These are phyloP conservation scores for Leersia perrieri DNA, from an alignment of 176 grass and related monocot genomes.

Conservation along the genomic window DNA sequence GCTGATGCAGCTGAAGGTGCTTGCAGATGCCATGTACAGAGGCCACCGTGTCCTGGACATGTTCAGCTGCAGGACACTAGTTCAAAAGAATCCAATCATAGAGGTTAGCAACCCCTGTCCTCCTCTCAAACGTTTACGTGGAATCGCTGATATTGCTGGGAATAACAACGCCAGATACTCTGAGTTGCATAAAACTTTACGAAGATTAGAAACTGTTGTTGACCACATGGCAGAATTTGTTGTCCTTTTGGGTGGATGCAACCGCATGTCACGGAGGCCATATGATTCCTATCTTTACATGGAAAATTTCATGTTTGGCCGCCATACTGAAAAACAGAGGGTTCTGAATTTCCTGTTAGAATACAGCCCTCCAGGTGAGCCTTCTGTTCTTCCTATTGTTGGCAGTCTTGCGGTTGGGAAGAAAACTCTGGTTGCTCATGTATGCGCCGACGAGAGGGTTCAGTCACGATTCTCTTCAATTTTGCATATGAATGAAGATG, in stretches of 20 bases:
- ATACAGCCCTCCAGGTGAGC: neutral
- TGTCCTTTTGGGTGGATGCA: neutral
- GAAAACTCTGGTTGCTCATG: neutral
- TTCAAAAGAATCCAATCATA: too few relatives aligned
- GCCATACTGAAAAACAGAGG: neutral
- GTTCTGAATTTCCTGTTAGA: neutral
- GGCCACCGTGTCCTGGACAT: neutral
- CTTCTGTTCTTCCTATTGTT: neutral
- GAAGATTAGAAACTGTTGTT: neutral
- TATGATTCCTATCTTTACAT: neutral
- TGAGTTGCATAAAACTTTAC: neutral
- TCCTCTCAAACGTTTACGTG: neutral
- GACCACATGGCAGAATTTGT: constrained; percentile 1
- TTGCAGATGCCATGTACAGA: neutral
- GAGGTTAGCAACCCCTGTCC: too few relatives aligned
- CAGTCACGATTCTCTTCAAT: neutral
- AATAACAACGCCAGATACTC: neutral
- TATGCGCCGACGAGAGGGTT: neutral
- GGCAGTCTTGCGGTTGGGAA: neutral
- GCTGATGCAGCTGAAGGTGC: neutral
- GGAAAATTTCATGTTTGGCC: neutral
- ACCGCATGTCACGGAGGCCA: neutral
- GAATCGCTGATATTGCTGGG: neutral
- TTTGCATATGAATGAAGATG: neutral
- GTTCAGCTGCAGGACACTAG: too few relatives aligned